These are phyloP conservation scores for Yamadazyma oceani DNA, from an alignment of 1,139 yeast species.

Conservation along the genomic window DNA sequence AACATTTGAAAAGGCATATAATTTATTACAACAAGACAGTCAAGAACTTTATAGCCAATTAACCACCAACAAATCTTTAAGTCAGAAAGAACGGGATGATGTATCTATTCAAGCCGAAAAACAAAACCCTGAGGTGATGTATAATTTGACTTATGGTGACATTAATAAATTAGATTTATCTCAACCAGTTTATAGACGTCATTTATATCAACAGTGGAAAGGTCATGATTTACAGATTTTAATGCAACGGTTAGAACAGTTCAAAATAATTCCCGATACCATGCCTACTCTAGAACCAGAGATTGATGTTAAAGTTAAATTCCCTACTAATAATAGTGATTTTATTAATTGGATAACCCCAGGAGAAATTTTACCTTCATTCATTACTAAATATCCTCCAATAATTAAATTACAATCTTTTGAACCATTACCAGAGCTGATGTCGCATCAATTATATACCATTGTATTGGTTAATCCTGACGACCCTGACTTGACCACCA, in stretches of 20 bases:
- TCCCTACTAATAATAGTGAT: conserved; percentile 58
- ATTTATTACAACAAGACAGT: conserved; percentile 52
- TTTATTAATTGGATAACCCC: conserved; percentile 69
- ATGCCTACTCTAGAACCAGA: conserved; percentile 85
- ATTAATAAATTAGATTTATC: conserved; percentile 58
- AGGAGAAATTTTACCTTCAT: conserved; percentile 71
- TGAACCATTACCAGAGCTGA: conserved; percentile 39
- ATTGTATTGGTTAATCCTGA: conserved; percentile 88
- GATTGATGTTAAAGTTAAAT: conserved; percentile 73
- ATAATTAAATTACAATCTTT: conserved; percentile 73
- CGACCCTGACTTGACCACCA: conserved; percentile 71
- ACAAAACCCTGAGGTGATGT: conserved; percentile 80
- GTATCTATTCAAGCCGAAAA: conserved; percentile 52
- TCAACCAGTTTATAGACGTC: conserved; percentile 76
- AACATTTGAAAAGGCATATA: conserved; percentile 69
- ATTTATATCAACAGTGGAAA: conserved; percentile 72
- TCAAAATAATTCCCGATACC: conserved; percentile 89
- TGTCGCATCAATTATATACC: conserved; percentile 52
- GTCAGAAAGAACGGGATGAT: conserved; percentile 20
- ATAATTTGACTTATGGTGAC: conserved; percentile 49
- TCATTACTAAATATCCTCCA: conserved; percentile 74
- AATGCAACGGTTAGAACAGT: conserved; percentile 88
- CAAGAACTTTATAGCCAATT: conserved; percentile 19
- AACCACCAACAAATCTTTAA: conserved; percentile 15
- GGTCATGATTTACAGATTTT: conserved; percentile 62